These are phyloP conservation scores for Penicillium nucicola DNA, from an alignment of 495 filamentous ascomycete genomes.

Conservation along the genomic window DNA sequence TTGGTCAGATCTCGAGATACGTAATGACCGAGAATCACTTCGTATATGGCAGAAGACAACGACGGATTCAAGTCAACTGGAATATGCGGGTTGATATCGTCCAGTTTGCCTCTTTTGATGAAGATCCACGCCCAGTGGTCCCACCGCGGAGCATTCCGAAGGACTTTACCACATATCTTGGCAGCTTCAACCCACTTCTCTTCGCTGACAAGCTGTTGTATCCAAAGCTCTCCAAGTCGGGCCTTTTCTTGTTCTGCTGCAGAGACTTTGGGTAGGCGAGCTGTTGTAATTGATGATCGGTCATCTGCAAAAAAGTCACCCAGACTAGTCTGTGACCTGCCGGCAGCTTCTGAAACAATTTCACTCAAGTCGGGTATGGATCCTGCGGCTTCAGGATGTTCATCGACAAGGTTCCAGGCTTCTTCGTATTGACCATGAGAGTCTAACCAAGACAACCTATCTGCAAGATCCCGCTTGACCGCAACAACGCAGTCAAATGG, in stretches of 20 bases:
- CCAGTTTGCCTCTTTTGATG: slow-evolving; percentile 74
- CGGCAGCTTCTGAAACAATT: slow-evolving; percentile 52
- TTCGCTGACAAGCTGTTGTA: slow-evolving; percentile 72
- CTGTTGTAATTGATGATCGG: slow-evolving; percentile 54
- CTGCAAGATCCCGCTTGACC: slow-evolving; percentile 75
- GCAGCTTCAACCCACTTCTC: slow-evolving; percentile 77
- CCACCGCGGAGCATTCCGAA: slow-evolving; percentile 77
- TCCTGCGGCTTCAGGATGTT: slow-evolving; percentile 61
- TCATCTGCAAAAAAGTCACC: slow-evolving; percentile 81
- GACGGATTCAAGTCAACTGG: slow-evolving; percentile 74
- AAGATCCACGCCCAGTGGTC: slow-evolving; percentile 94
- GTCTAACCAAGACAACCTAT: slow-evolving; percentile 82
- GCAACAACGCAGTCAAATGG: slow-evolving; percentile 92
- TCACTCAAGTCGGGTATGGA: slow-evolving; percentile 43
- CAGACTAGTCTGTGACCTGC: slow-evolving; percentile 51
- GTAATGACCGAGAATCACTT: slow-evolving; percentile 82
- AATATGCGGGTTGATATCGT: slow-evolving; percentile 84
- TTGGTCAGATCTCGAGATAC: slow-evolving; percentile 63
- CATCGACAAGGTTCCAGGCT: slow-evolving; percentile 83
- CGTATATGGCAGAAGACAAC: slow-evolving; percentile 79
- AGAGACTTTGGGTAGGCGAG: slow-evolving; percentile 43
- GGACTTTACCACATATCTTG: slow-evolving; percentile 71
- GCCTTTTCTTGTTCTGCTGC: slow-evolving; percentile 86
- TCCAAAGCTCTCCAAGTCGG: slow-evolving; percentile 87
- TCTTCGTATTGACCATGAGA: slow-evolving; percentile 74